Conservation (phyloP, 768 basidiomycete genomes). For the Mrakia frigida region DNA sequence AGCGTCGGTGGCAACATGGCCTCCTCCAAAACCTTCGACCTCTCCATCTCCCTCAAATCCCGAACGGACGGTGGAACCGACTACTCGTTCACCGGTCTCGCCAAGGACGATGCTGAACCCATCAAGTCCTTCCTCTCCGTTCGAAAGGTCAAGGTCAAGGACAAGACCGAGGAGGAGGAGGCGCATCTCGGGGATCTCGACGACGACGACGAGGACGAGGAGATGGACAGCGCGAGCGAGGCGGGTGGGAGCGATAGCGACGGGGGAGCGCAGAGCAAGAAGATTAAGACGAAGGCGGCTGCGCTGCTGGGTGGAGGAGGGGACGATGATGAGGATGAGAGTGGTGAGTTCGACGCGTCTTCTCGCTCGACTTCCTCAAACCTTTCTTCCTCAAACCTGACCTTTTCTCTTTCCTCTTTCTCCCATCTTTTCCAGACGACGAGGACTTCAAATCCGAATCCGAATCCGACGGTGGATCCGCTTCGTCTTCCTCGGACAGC, state of each 20-base stretch:
- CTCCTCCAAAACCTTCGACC: constrained; percentile 86
- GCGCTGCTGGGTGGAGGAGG: constrained; percentile 8
- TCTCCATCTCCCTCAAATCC: constrained; percentile 55
- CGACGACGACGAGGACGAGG: constrained; percentile 68
- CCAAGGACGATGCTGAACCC: constrained; percentile 88
- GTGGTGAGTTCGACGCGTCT: constrained; percentile 36
- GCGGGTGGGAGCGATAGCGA: constrained; percentile 17
- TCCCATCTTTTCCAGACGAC: constrained; percentile 50
- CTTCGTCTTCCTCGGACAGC: constrained; percentile 70
- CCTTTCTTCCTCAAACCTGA: neutral
- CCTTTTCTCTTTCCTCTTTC: too few species aligned
- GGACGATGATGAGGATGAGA: constrained; percentile 41
- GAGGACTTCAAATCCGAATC: constrained; percentile 84
- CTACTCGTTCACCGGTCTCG: constrained; percentile 84
- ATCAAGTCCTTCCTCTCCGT: constrained; percentile 79
- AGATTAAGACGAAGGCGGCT: constrained; percentile 5
- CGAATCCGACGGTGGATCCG: constrained; percentile 71
- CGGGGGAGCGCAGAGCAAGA: constrained; percentile 8
- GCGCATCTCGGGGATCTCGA: constrained; percentile 50
- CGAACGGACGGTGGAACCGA: constrained; percentile 57
- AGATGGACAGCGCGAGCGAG: constrained; percentile 66
- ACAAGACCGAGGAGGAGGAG: constrained; percentile 69
- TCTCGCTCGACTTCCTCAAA: constrained; percentile 29
- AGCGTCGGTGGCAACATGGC: constrained; percentile 81
- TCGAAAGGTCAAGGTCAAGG: constrained; percentile 90